Percentiles rank a stretch among this genome's conserved stretches.
Conservation (phyloP, 2,329 filamentous ascomycete species). For the Colletotrichum ledebouriae region DNA sequence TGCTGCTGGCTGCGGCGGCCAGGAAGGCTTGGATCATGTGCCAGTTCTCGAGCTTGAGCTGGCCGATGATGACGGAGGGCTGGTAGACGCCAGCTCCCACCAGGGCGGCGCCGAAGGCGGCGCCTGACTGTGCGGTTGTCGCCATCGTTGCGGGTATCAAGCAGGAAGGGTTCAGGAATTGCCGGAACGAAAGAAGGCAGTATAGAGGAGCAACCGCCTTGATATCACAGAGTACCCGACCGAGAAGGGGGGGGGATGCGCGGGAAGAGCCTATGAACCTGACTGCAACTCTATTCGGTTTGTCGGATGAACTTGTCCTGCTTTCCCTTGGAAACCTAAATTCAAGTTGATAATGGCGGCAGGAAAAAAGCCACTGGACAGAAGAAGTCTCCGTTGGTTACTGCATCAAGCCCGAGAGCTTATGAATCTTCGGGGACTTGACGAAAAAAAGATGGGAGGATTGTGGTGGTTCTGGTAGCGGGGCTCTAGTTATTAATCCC, state of each 20-base stretch:
- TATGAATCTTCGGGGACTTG: conserved; percentile 23
- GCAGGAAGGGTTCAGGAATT: not conserved
- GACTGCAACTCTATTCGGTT: not conserved
- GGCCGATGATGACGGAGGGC: conserved; percentile 70
- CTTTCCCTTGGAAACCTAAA: not conserved
- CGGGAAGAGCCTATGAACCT: not conserved
- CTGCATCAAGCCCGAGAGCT: conserved; percentile 22
- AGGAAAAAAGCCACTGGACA: not conserved
- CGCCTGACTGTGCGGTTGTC: conserved; percentile 62
- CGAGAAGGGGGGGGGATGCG: conserved; percentile 8
- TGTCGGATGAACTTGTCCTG: conserved; percentile 28
- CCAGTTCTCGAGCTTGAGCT: conserved; percentile 72
- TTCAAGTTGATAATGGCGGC: too few species aligned
- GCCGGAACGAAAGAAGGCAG: not conserved
- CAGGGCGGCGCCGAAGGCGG: conserved; percentile 72
- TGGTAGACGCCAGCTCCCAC: conserved; percentile 71
- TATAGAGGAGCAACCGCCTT: not conserved
- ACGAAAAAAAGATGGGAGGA: conserved; percentile 6
- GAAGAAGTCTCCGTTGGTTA: conserved; percentile 4
- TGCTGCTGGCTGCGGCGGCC: conserved; percentile 71
- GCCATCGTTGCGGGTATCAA: conserved; percentile 43
- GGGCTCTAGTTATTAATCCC: conserved; percentile 32
- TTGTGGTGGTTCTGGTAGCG: conserved; percentile 34
- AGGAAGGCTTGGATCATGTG: conserved; percentile 77
- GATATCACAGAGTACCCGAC: conserved; percentile 2